Conservation (phyloP, 495 filamentous ascomycete species). For the Collariella sp. region DNA sequence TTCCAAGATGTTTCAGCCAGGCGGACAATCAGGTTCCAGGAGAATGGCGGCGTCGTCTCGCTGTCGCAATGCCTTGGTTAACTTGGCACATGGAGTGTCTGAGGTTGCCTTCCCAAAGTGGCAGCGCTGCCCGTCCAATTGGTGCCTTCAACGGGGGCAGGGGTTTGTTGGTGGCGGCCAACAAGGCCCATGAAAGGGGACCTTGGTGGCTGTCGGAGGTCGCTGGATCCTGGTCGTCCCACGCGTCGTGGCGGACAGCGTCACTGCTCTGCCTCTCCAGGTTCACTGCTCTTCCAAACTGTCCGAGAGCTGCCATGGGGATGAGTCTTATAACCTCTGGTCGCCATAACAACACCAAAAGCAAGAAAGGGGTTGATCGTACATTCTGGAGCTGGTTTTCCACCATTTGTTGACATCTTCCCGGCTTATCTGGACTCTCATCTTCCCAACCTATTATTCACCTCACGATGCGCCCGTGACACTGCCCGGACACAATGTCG, state of each 20-base stretch:
- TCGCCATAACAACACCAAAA: no score
- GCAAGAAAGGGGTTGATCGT: no score
- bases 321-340: no score
- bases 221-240: not conserved
- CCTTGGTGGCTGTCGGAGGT: no score
- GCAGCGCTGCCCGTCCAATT: not conserved
- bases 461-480: conserved; percentile 5
- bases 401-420: not conserved
- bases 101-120: not conserved
- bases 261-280: no score
- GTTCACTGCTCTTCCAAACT: no score
- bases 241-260: not conserved
- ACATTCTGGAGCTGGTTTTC: no score
- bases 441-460: not conserved
- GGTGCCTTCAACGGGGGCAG: not conserved
- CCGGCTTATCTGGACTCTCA: not conserved
- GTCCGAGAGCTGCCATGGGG: no score
- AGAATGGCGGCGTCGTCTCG: no score
- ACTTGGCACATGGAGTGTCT: not conserved
- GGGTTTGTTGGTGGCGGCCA: not conserved
- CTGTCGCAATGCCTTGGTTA: no score
- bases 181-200: not conserved
- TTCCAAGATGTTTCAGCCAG: no score
- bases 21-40: no score
- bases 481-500: conserved; percentile 22